Percentiles rank a stretch among this genome's conserved stretches.
These are phyloP conservation scores for Porphyrellus cyaneotinctus DNA, from an alignment of 768 basidiomycete species.

Conservation along the genomic window DNA sequence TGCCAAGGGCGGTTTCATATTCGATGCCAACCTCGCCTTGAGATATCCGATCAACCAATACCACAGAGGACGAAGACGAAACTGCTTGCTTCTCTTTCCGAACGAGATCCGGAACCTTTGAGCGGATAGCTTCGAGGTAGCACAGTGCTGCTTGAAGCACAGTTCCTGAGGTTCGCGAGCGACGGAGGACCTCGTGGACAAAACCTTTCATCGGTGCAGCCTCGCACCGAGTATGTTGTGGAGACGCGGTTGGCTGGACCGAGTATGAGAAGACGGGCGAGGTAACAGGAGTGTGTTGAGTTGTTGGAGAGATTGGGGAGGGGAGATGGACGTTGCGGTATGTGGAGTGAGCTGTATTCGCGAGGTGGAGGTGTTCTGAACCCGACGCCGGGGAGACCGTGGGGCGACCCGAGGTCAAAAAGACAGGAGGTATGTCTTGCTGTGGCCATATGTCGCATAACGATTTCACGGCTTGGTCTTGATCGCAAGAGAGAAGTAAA, in stretches of 20 bases:
- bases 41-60: conserved; percentile 40
- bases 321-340: conserved; percentile 43
- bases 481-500: conserved; percentile 9
- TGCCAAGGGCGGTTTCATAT: conserved; percentile 35
- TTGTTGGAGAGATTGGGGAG: conserved; percentile 51
- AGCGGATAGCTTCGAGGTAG: conserved; percentile 80
- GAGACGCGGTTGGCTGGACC: conserved; percentile 10
- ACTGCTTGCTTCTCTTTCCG: conserved; percentile 45
- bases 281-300: conserved; percentile 31
- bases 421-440: conserved; percentile 65
- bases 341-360: neutral
- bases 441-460: conserved; percentile 78
- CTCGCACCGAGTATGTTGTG: conserved; percentile 26
- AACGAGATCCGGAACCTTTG: conserved; percentile 62
- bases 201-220: conserved; percentile 67
- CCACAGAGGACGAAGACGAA: conserved; percentile 38
- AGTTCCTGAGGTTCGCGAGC: conserved; percentile 78
- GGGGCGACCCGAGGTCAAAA: conserved; percentile 38
- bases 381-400: conserved; percentile 15
- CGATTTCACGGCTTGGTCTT: conserved; percentile 78
- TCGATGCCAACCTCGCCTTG: conserved; percentile 42
- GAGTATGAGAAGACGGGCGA: conserved; percentile 31
- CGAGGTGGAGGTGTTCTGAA: conserved; percentile 7
- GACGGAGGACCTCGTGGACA: conserved; percentile 83
- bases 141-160: conserved; percentile 86